Evolutionary conservation across 2,329 filamentous ascomycete genomes (phyloP).

Genomic region (Fusarium subtropicale): DNA sequence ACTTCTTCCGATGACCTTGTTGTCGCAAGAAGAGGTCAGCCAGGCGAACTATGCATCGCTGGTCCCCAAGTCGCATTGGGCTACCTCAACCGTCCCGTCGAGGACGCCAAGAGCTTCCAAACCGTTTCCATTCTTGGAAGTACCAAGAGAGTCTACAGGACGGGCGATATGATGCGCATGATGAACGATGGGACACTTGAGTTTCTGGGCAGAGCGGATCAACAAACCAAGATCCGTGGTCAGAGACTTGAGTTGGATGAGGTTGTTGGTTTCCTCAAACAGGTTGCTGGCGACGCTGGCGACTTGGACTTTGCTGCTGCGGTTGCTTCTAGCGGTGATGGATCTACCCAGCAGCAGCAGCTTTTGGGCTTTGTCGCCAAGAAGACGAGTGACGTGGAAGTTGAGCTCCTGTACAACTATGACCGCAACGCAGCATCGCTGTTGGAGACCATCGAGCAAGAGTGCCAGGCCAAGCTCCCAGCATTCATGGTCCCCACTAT

Average conservation of each 20-base stretch:
- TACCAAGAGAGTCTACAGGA: constrained; percentile 14
- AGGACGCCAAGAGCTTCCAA: constrained; percentile 26
- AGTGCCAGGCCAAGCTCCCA: constrained; percentile 16
- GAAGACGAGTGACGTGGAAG: neutral
- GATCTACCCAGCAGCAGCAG: neutral
- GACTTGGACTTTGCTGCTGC: constrained; percentile 22
- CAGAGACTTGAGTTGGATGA: constrained; percentile 27
- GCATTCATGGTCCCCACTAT: constrained; percentile 26
- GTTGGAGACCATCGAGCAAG: neutral
- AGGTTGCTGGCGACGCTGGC: neutral
- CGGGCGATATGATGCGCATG: constrained; percentile 36
- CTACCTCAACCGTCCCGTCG: constrained; percentile 13
- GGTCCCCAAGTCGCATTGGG: constrained; percentile 28
- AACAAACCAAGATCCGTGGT: constrained; percentile 31
- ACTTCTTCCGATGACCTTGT: rapidly evolving
- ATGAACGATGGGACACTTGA: constrained; percentile 24
- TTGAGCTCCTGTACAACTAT: neutral
- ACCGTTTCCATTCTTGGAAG: neutral
- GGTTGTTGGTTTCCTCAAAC: constrained; percentile 17
- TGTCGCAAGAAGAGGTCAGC: constrained; percentile 2
- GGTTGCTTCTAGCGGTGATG: constrained; percentile 1
- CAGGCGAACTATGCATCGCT: constrained; percentile 25
- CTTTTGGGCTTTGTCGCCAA: constrained; percentile 3
- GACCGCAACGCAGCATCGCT: neutral
- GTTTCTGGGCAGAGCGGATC: constrained; percentile 20